Conservation (phyloP, 2,329 filamentous ascomycete species). For the Alternaria gaisen region DNA sequence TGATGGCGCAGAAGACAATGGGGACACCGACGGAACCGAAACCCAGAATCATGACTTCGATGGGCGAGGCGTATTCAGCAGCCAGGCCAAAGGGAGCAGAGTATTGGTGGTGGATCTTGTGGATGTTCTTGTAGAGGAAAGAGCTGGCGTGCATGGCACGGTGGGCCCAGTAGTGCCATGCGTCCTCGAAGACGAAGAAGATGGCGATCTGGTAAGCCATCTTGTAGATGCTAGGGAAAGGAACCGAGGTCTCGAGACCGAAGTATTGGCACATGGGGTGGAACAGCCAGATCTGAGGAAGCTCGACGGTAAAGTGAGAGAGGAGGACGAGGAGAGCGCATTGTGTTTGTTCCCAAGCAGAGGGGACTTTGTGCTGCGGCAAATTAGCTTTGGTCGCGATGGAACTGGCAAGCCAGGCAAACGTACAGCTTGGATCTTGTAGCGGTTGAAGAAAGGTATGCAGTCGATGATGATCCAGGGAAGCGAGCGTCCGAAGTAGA, state of each 20-base stretch:
- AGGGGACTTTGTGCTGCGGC: constrained; percentile 80
- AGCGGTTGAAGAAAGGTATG: constrained; percentile 87
- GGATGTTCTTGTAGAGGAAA: constrained; percentile 87
- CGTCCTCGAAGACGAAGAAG: constrained; percentile 95
- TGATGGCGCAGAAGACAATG: constrained; percentile 83
- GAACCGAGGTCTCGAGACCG: constrained; percentile 86
- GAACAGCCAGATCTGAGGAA: constrained; percentile 99
- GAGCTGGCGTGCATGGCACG: constrained; percentile 92
- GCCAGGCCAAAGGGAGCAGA: constrained; percentile 96
- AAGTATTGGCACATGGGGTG: constrained; percentile 94
- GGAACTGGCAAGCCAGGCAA: not conserved
- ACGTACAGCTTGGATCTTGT: constrained; percentile 89
- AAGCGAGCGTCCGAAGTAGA: constrained; percentile 92
- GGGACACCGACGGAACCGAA: constrained; percentile 84
- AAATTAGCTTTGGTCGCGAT: constrained; percentile 22
- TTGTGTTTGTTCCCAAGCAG: constrained; percentile 90
- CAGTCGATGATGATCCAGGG: constrained; percentile 93
- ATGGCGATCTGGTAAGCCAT: constrained; percentile 92
- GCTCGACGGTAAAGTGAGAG: constrained; percentile 96
- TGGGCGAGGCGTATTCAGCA: constrained; percentile 96
- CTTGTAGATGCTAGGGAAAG: constrained; percentile 84
- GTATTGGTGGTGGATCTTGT: constrained; percentile 99
- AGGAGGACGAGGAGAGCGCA: constrained; percentile 93
- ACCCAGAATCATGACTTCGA: constrained; percentile 94
- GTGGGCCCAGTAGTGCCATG: constrained; percentile 99